Conservation (phyloP, 345 rosid genomes). For the Microthlaspi erraticum region DNA sequence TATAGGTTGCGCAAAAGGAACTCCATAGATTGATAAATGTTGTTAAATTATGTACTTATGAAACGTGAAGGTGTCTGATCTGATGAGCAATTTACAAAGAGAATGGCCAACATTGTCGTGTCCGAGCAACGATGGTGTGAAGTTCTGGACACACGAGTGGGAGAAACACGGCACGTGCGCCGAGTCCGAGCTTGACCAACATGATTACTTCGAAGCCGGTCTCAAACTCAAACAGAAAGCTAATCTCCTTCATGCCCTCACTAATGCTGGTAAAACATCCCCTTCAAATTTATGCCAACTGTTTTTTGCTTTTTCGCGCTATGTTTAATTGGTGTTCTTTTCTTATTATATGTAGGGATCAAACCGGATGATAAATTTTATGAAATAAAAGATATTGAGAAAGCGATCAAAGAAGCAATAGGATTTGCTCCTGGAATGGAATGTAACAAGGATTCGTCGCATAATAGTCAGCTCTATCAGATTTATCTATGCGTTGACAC, state of each 20-base stretch:
- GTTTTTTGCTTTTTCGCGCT: not conserved
- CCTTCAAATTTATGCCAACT: not conserved
- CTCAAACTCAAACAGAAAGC: slow-evolving; percentile 66
- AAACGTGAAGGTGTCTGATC: slow-evolving; percentile 60
- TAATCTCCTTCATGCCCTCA: slow-evolving; percentile 68
- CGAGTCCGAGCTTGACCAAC: slow-evolving; percentile 82
- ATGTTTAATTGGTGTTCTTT: not conserved
- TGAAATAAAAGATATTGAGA: slow-evolving; percentile 51
- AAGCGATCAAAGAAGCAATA: slow-evolving; percentile 53
- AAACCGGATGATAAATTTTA: slow-evolving; percentile 69
- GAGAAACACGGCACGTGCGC: slow-evolving; percentile 89
- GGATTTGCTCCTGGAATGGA: slow-evolving; percentile 69
- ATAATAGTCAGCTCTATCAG: slow-evolving; percentile 69
- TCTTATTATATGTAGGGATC: slow-evolving; percentile 50
- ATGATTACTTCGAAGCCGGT: slow-evolving; percentile 74
- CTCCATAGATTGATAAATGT: not conserved
- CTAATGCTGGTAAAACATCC: slow-evolving; percentile 53
- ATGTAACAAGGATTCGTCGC: slow-evolving; percentile 66
- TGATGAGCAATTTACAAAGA: slow-evolving; percentile 53
- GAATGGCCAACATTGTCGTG: slow-evolving; percentile 85
- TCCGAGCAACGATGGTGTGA: slow-evolving; percentile 68
- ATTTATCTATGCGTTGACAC: slow-evolving; percentile 79
- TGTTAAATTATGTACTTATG: not conserved
- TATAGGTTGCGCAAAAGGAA: not conserved
- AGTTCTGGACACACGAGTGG: slow-evolving; percentile 97